Conservation (phyloP, 169 alveolate genomes). For the Cryptosporidium sp. region DNA sequence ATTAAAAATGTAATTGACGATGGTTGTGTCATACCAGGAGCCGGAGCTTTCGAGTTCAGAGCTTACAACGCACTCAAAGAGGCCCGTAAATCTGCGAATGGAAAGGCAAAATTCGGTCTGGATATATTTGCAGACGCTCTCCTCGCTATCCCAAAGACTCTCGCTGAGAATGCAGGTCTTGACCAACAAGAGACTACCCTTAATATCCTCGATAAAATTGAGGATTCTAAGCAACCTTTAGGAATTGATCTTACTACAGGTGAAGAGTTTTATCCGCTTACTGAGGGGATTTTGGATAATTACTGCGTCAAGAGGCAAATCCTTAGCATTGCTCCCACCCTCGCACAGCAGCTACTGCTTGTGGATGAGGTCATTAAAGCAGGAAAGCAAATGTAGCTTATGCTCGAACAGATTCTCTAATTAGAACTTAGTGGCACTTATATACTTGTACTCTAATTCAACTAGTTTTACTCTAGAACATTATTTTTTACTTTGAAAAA, state of each 20-base stretch:
- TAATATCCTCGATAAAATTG: constrained; percentile 89
- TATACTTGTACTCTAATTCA: constrained; percentile 20
- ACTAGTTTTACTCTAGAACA: constrained; percentile 15
- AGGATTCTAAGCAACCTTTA: constrained; percentile 87
- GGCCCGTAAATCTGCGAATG: constrained; percentile 85
- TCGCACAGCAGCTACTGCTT: constrained; percentile 96
- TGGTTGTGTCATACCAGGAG: constrained; percentile 96
- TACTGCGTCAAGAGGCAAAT: constrained; percentile 95
- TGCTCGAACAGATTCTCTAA: neutral
- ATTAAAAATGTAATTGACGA: constrained; percentile 96
- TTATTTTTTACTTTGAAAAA: constrained; percentile 32
- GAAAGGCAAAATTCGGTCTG: constrained; percentile 96
- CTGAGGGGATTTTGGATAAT: constrained; percentile 95
- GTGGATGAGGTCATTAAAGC: constrained; percentile 99
- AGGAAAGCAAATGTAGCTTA: constrained; percentile 92
- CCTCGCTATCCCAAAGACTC: constrained; percentile 93
- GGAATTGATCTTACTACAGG: constrained; percentile 96
- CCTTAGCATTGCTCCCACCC: constrained; percentile 96
- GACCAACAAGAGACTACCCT: constrained; percentile 94
- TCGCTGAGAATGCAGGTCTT: constrained; percentile 97
- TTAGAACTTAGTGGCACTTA: neutral
- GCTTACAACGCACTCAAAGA: constrained; percentile 89
- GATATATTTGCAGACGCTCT: constrained; percentile 96
- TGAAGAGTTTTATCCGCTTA: constrained; percentile 91
- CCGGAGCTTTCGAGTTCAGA: constrained; percentile 97